Evolutionary conservation across 23 red algal genomes (phyloP).

Genomic region (Chondrus crispus): DNA sequence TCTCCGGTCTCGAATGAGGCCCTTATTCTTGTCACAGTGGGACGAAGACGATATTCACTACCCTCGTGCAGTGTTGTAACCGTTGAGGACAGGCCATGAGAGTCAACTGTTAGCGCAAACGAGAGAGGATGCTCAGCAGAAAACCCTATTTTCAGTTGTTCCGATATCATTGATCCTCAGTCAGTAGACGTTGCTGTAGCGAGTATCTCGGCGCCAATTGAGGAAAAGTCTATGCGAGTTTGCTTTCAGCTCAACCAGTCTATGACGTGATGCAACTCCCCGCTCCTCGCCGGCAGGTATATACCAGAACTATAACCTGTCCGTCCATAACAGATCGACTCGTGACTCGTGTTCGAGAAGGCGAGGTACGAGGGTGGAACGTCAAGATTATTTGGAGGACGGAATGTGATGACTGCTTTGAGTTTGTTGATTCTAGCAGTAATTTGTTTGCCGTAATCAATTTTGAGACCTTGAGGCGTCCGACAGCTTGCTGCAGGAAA

Average conservation of each 20-base stretch:
- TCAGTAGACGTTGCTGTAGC: background rate
- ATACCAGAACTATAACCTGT: background rate
- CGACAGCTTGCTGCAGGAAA: slow-evolving; percentile 22
- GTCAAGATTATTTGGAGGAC: background rate
- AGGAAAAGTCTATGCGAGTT: background rate
- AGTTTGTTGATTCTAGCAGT: background rate
- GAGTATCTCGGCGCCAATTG: slow-evolving; percentile 17
- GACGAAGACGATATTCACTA: background rate
- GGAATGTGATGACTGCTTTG: background rate
- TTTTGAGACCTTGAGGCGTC: background rate
- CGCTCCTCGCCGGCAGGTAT: slow-evolving; percentile 11
- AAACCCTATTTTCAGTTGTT: background rate
- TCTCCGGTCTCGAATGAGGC: background rate
- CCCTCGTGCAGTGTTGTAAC: background rate
- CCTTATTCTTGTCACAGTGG: background rate
- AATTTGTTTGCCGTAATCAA: slow-evolving; percentile 19
- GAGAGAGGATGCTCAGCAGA: background rate
- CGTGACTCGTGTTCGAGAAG: background rate
- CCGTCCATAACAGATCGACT: background rate
- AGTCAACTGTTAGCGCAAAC: background rate
- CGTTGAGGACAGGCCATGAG: background rate
- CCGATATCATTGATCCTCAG: background rate
- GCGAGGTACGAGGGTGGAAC: background rate
- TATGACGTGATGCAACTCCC: background rate
- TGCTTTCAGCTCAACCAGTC: slow-evolving; percentile 8